These are phyloP conservation scores for Papiliotrema fonsecae DNA, from an alignment of 1,284 basidiomycete genomes.

Conservation along the genomic window DNA sequence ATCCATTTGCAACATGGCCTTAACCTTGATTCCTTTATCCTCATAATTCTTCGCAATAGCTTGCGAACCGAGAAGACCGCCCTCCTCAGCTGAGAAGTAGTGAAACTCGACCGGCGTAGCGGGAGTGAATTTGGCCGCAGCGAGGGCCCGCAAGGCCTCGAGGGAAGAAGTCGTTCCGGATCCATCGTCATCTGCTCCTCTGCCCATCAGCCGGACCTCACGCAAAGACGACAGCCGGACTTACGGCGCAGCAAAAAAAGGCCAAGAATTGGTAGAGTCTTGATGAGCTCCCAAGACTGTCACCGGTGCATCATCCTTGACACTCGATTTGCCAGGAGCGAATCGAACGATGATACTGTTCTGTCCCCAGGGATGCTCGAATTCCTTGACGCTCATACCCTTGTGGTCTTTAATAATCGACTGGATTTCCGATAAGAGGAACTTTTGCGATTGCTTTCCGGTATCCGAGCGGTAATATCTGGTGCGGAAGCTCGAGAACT, in stretches of 20 bases:
- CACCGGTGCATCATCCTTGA: conserved; percentile 48
- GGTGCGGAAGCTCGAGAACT: conserved; percentile 57
- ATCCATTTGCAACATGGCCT: conserved; percentile 84
- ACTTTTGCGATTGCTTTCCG: conserved; percentile 68
- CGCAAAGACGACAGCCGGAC: conserved; percentile 12
- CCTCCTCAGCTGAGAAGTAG: conserved; percentile 93
- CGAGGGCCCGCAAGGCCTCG: conserved; percentile 78
- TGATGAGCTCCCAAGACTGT: conserved; percentile 77
- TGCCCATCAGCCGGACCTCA: conserved; percentile 3
- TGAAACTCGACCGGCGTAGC: conserved; percentile 78
- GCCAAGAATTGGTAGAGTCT: conserved; percentile 83
- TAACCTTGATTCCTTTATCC: conserved; percentile 59
- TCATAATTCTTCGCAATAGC: conserved; percentile 80
- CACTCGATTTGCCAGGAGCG: conserved; percentile 27
- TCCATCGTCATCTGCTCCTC: conserved; percentile 69
- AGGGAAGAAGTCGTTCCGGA: conserved; percentile 89
- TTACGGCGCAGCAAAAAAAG: conserved; percentile 84
- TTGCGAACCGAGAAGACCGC: conserved; percentile 90
- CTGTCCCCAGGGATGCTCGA: conserved; percentile 87
- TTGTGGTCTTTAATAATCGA: conserved; percentile 65
- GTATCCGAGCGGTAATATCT: conserved; percentile 58
- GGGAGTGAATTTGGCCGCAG: conserved; percentile 73
- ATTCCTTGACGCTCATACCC: conserved; percentile 68
- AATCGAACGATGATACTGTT: conserved; percentile 72
- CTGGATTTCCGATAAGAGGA: conserved; percentile 69